These are phyloP conservation scores for Trichosporon sp. DNA, from an alignment of 1,284 basidiomycete genomes.

Conservation along the genomic window DNA sequence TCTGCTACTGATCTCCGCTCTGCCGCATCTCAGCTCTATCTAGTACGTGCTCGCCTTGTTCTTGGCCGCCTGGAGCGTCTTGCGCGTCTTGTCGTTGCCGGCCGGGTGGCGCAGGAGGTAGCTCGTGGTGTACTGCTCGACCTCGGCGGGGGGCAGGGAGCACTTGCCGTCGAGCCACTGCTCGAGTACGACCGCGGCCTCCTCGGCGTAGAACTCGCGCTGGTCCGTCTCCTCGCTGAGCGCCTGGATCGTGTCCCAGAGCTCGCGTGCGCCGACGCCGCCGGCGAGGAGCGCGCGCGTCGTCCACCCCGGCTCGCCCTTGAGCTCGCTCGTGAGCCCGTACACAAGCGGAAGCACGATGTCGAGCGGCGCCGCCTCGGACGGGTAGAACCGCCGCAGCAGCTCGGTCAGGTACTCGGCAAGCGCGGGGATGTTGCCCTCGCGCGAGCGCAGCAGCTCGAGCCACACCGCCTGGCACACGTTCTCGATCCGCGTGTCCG, in stretches of 20 bases:
- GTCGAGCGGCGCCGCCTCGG: conserved; percentile 58
- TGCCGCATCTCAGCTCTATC: neutral
- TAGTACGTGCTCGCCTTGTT: conserved; percentile 32
- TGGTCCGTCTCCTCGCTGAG: conserved; percentile 37
- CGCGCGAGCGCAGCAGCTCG: conserved; percentile 72
- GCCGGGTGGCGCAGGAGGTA: conserved; percentile 33
- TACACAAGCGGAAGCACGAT: conserved; percentile 41
- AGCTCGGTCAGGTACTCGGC: conserved; percentile 57
- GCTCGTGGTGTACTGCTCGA: conserved; percentile 39
- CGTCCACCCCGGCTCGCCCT: conserved; percentile 30
- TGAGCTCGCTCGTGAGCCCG: conserved; percentile 21
- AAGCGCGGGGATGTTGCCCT: neutral
- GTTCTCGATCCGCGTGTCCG: conserved; percentile 81
- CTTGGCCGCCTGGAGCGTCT: conserved; percentile 35
- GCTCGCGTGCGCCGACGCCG: conserved; percentile 35
- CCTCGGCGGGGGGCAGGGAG: conserved; percentile 25
- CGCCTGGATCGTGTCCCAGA: conserved; percentile 35
- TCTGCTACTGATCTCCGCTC: neutral
- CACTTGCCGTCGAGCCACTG: conserved; percentile 22
- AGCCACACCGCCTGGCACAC: conserved; percentile 84
- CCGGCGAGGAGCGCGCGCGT: conserved; percentile 36
- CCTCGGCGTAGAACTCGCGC: conserved; percentile 43
- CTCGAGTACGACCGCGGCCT: conserved; percentile 33
- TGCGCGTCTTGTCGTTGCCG: conserved; percentile 24
- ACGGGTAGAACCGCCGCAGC: conserved; percentile 80